Evolutionary conservation across 1,139 yeast genomes (phyloP), one percentile per base, ranked within the genome.

Genomic region (Nakaseomyces sp.): DNA sequence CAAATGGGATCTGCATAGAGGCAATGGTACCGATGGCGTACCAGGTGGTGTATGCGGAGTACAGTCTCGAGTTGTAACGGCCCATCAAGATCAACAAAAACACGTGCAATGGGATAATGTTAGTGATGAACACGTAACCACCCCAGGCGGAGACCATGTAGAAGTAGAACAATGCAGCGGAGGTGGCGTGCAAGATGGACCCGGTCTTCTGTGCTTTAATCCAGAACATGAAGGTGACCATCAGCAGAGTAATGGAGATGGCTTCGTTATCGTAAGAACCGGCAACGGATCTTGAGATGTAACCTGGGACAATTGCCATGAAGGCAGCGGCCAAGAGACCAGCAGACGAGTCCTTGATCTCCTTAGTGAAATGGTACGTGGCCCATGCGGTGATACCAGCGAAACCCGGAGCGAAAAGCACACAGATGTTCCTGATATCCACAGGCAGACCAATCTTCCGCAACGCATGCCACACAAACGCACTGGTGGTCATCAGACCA

Each of bases 91-190:
- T 69, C 60, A 93, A 72, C 40, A 88, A 91, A 63, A 93, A 89
- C 25, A 89, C 88, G 64, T 93, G 99, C 57, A 93, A 73, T 43
- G 99, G 99, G 58, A 93, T 87, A 72, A 93, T 79, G 69, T 93
- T 93, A 49, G 98, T 93, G 68, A 93, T 93, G 71, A 93, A 93
- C 42, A 91, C 99, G 63, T 93, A 93, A 18, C 99, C 99, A 72
- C 98, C 98, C 99, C 99, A 93, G n/a, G 99, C 98, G 43, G 95
- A 82, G 43, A 93, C 99, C 99, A 93, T 93, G 73, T 93, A 93
- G 66, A 93, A 93, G 70, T 93, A 93, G 57, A 81, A 83, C 40
- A 87, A 65, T 2, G 98, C 95, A 29, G 97, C 80, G 56, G 83
- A 68, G 5, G 93, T 74, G 16, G 89, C 94, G 72, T 81, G 86